These are phyloP conservation scores for Epipyxis sp. DNA, from an alignment of 108 stramenopile species.

Conservation along the genomic window DNA sequence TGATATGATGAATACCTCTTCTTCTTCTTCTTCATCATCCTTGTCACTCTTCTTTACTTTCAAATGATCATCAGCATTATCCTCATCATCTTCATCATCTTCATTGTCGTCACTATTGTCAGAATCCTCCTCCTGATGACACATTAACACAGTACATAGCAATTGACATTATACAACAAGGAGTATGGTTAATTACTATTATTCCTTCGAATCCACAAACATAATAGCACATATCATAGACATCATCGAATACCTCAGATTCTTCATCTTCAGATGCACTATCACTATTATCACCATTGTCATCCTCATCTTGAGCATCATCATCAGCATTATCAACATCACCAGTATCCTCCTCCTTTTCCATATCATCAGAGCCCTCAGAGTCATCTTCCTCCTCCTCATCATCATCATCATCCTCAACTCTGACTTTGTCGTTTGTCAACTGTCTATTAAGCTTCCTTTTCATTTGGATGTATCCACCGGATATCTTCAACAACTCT, in stretches of 20 bases:
- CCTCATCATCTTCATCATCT: not conserved
- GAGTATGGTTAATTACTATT: too few relatives aligned
- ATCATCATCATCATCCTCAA: not conserved
- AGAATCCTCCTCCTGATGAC: not conserved
- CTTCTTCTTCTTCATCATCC: not conserved
- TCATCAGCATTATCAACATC: not conserved
- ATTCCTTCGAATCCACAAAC: too few relatives aligned
- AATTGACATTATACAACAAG: too few relatives aligned
- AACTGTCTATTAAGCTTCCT: not conserved
- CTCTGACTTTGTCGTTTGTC: not conserved
- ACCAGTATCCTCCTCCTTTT: not conserved
- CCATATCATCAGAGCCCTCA: not conserved
- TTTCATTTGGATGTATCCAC: not conserved
- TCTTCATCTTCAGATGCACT: too few relatives aligned
- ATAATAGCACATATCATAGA: too few relatives aligned
- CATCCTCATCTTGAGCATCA: not conserved
- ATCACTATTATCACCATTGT: not conserved
- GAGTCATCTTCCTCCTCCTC: not conserved
- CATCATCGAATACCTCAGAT: too few relatives aligned
- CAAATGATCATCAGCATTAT: not conserved
- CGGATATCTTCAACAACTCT: constrained; percentile 15
- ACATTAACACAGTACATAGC: too few relatives aligned
- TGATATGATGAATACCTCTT: too few relatives aligned
- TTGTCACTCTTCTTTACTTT: not conserved
- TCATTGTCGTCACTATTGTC: not conserved